A percentile compares a stretch with the other conserved stretches of the same genome.
Evolutionary conservation across 345 rosid species (phyloP).

Genomic region (Rhodamnia rubescens): DNA sequence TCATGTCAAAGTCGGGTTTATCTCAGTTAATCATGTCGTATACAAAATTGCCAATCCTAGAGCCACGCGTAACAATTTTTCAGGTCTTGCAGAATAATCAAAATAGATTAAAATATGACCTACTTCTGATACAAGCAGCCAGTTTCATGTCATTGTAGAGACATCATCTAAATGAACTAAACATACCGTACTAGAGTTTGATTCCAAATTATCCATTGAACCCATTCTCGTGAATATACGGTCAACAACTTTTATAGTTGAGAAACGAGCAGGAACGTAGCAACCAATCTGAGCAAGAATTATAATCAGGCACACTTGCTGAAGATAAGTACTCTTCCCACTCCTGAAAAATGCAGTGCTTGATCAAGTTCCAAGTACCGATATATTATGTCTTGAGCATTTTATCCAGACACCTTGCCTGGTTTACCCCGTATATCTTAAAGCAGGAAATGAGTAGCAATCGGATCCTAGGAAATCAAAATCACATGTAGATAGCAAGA

Average conservation of each 20-base stretch:
- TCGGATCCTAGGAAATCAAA: not conserved
- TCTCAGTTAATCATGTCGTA: not conserved
- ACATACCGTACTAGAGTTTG: slow-evolving; percentile 88
- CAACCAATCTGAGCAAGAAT: slow-evolving; percentile 97
- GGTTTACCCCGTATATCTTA: not conserved
- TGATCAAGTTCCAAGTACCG: not conserved
- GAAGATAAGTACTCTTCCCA: slow-evolving; percentile 98
- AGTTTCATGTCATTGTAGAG: not conserved
- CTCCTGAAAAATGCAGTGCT: slow-evolving; percentile 48
- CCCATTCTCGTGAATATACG: slow-evolving; percentile 98
- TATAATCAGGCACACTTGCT: slow-evolving; percentile 83
- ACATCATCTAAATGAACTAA: not conserved
- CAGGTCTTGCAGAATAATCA: not conserved
- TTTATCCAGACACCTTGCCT: not conserved
- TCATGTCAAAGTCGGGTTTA: not conserved
- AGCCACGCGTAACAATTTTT: not conserved
- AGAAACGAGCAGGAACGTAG: slow-evolving; percentile 84
- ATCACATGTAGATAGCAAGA: not conserved
- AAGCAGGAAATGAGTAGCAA: not conserved
- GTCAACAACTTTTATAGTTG: slow-evolving; percentile 75
- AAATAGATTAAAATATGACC: not conserved
- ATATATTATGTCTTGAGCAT: not conserved
- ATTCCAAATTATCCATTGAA: slow-evolving; percentile 70
- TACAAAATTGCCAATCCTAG: not conserved
- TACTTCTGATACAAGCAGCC: not conserved